Conservation (phyloP, 352 stramenopile species). For the Globisporangium iwayamae region DNA sequence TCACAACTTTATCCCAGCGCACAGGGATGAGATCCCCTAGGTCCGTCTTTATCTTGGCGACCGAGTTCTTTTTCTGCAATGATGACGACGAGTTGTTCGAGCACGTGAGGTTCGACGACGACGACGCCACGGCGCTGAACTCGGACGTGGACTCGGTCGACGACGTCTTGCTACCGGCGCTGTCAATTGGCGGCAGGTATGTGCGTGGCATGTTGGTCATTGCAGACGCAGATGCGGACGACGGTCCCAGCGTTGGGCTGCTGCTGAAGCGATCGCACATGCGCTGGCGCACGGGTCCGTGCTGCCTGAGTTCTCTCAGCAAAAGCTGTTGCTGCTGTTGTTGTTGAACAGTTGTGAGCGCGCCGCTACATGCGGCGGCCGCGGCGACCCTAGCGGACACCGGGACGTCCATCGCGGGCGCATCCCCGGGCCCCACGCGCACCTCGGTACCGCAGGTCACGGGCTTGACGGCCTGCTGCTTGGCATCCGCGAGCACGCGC, state of each 20-base stretch:
- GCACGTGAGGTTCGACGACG: constrained; percentile 2
- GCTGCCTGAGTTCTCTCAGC: neutral
- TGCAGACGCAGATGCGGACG: neutral
- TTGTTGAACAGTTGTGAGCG: neutral
- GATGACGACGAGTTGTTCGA: constrained; percentile 4
- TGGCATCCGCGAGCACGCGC: constrained; percentile 24
- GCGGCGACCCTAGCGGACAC: neutral
- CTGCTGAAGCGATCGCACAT: constrained; percentile 19
- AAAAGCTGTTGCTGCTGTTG: neutral
- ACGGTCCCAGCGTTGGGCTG: neutral
- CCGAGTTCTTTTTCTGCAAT: constrained; percentile 47
- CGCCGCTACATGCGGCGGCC: neutral
- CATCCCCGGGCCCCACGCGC: constrained; percentile 11
- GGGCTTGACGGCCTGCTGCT: constrained; percentile 17
- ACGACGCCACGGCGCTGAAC: neutral
- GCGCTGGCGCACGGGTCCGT: constrained; percentile 13
- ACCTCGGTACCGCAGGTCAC: constrained; percentile 11
- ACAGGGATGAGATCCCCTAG: constrained; percentile 70
- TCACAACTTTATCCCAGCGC: constrained; percentile 77
- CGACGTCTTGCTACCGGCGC: constrained; percentile 20
- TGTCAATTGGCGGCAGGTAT: constrained; percentile 18
- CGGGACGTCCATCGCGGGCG: constrained; percentile 15
- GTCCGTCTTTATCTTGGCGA: constrained; percentile 78
- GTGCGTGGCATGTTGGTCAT: constrained; percentile 14
- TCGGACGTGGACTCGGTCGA: constrained; percentile 19